Base-by-base conservation (phyloP, 352 stramenopile species). In the Globisporangium emineosum region DNA sequence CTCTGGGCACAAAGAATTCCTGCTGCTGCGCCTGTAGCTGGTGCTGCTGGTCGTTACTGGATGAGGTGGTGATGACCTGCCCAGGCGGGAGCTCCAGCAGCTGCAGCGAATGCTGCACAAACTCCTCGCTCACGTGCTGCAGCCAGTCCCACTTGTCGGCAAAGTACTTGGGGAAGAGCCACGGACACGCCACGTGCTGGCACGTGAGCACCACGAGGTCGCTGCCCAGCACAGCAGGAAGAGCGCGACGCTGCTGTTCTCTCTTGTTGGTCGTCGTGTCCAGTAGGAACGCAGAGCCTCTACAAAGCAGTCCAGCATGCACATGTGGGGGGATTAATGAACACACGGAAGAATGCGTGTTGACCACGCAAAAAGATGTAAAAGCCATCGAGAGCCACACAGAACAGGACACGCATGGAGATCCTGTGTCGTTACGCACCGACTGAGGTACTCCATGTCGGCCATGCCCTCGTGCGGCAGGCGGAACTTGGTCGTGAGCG, bases 101-200 rank as follows among this genome's bases (percentile, higher is more conserved):
- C 59, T 89, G 73, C 53, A 94, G 70, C 62, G 80, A 89, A 57
- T 93, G 80, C 35, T 77, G 70, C 43, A 93, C 78, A 35, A 89
- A 88, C 53, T 83, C 73, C 60, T 92, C 82, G 67, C 75, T 86
- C 61, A 94, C 83, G 68, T 88, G 80, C 69, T 94, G 82, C 55
- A 94, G 79, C 86, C 83, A 94, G 63, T 89, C 74, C 83, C 83
- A 92, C 65, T 85, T 90, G 57, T 90, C 72, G 12, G 63, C 30
- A 62, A 92, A 94, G 66, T 94, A 93, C 51, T 73, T 73, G 13
- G 82, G 82, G 69, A 91, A 93, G 5, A 81, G 69, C 86, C 86
- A 92, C 42, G 83, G 86, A 73, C 83, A 94, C 47, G 83, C 84
- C 27, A 94, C 84, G 62, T 94, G 86, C 62, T 91, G 81, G 57